Percentiles rank a stretch among this genome's conserved stretches.
Evolutionary conservation across 768 basidiomycete genomes (phyloP).

Genomic region (Pleurotus cornucopiae): DNA sequence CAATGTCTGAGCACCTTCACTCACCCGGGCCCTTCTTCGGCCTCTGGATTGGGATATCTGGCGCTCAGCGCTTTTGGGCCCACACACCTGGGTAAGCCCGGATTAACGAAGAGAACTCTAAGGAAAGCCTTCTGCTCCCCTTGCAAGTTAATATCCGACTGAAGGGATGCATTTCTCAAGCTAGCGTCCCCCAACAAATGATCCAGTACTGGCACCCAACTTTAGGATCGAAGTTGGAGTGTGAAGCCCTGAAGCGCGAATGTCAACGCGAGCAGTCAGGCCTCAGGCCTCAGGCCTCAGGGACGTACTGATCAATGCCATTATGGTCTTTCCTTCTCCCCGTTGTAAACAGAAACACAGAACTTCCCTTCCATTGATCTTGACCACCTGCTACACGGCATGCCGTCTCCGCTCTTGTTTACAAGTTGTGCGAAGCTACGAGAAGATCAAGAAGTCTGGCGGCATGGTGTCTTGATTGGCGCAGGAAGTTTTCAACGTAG

Average conservation of each 20-base stretch:
- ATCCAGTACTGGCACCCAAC: no score
- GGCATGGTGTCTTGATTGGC: neutral
- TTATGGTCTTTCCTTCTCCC: neutral
- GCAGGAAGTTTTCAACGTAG: neutral
- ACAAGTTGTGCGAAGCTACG: neutral
- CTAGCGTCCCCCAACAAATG: no score
- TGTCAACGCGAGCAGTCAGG: no score
- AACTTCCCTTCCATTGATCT: slow-evolving; percentile 2
- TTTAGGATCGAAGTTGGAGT: no score
- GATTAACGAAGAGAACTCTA: no score
- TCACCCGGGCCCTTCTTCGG: slow-evolving; percentile 1
- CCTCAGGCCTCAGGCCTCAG: no score
- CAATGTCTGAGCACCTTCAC: neutral
- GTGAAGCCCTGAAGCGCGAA: no score
- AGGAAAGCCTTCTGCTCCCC: no score
- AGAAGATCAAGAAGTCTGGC: neutral
- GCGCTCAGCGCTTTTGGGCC: neutral
- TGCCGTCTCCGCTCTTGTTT: slow-evolving; percentile 3
- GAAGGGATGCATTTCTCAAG: no score
- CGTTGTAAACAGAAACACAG: neutral
- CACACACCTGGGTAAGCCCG: no score
- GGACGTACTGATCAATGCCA: neutral
- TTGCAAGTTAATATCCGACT: no score
- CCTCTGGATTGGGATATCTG: neutral
- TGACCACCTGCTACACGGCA: slow-evolving; percentile 1